Conservation (phyloP, 2,329 filamentous ascomycete genomes). For the Trichoderma atroviride region DNA sequence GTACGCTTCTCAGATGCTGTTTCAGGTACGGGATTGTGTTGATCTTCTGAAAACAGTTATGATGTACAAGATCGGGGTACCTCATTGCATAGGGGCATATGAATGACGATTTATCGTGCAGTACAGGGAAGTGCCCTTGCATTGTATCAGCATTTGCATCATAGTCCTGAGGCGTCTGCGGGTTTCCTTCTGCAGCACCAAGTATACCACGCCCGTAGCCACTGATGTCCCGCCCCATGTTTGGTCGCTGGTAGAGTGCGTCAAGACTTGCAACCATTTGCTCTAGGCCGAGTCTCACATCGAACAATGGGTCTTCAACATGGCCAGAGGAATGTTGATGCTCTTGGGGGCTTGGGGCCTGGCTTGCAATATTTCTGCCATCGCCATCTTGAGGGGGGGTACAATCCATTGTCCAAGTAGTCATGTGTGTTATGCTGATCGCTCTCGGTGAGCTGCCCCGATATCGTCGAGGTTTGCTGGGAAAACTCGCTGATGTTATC, state of each 20-base stretch:
- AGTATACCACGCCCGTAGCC: background rate
- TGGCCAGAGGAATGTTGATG: background rate
- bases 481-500: background rate
- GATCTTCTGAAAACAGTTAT: slow-evolving; percentile 5
- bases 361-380: background rate
- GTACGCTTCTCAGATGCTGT: slow-evolving; percentile 8
- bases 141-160: background rate
- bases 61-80: background rate
- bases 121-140: background rate
- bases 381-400: background rate
- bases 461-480: background rate
- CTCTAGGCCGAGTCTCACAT: background rate
- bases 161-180: background rate
- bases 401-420: background rate
- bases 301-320: background rate
- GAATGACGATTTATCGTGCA: background rate
- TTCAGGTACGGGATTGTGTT: slow-evolving; percentile 2
- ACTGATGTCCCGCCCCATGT: background rate
- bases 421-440: background rate
- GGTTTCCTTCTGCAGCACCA: background rate
- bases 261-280: background rate
- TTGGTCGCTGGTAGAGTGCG: background rate
- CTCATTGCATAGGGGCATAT: slow-evolving; percentile 11
- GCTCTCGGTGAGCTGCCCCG: background rate
- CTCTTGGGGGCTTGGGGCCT: background rate